Evolutionary conservation across 1,139 yeast genomes (phyloP).

Genomic region (Sporopachydermia cereana): DNA sequence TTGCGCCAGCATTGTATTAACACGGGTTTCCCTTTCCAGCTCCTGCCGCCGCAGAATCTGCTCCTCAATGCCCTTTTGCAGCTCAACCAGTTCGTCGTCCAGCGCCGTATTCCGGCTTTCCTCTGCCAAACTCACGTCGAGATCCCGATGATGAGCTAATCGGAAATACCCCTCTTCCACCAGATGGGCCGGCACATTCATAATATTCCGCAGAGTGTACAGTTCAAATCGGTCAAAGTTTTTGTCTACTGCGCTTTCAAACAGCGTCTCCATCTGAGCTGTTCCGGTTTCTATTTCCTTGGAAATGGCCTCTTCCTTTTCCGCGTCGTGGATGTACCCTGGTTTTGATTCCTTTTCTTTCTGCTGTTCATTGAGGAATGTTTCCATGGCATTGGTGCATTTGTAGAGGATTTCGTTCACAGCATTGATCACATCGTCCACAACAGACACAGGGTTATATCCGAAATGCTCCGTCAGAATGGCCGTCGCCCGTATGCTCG

Average conservation of each 20-base stretch:
- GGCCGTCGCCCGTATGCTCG: conserved; percentile 38
- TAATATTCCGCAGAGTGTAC: conserved; percentile 66
- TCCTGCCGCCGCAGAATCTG: background rate
- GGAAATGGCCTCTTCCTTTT: conserved; percentile 8
- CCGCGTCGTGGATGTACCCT: conserved; percentile 18
- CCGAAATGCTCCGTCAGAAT: conserved; percentile 79
- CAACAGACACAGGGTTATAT: conserved; percentile 72
- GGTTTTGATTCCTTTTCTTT: conserved; percentile 15
- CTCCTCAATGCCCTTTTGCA: background rate
- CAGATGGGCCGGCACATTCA: conserved; percentile 60
- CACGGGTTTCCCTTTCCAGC: background rate
- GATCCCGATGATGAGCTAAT: conserved; percentile 54
- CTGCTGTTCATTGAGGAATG: conserved; percentile 29
- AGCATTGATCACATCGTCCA: conserved; percentile 84
- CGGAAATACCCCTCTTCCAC: conserved; percentile 56
- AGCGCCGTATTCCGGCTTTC: background rate
- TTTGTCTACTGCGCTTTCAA: conserved; percentile 70
- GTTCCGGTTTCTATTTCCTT: conserved; percentile 69
- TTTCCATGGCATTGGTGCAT: conserved; percentile 72
- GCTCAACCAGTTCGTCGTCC: conserved; percentile 1
- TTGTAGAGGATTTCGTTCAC: conserved; percentile 78
- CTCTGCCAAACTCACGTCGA: conserved; percentile 20
- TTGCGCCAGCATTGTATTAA: background rate
- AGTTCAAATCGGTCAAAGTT: conserved; percentile 83
- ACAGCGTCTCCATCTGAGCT: conserved; percentile 64